Base-by-base conservation (phyloP, 164 flowering plant species). In the Magnolia sinica region DNA sequence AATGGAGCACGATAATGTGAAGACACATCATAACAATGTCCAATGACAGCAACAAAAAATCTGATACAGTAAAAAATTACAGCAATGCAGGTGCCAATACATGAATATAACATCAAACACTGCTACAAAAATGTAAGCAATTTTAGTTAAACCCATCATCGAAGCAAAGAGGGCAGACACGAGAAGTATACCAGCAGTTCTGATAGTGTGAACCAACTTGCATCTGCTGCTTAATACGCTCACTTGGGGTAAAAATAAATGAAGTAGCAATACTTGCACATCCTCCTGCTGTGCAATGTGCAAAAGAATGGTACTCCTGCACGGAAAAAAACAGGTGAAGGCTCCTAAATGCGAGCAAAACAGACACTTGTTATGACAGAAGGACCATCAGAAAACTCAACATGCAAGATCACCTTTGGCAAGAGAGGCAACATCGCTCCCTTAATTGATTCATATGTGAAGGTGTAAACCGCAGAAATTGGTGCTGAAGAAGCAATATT, bases 191-290 rank as follows among this genome's bases (percentile, higher is more conserved):
- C 99, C 98, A 96, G 86, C 93, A 89, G 81, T 87, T 94, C 50
- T 78, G 84, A 81, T 96, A 94, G 76, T 83, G 92, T 3, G 91
- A 86, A 77, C 93, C 85, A 83, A 96, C 88, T 93, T 96, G 99
- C 97, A 96, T 91, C 89, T 96, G 99, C 86, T 96, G 99, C 88
- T 96, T 96, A 81, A 96, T 87, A 27, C 90, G 89, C 83, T 96
- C 99, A 82, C 98, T 96, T 18, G 99, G 99, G 76, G 99, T 96
- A 79, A 94, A 96, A 80, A 96, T 81, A 81, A 92, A 91, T 73
- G 99, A 96, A 78, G 99, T 96, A 37, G 99, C 99, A 82, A 96
- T 80, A 78, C 99, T 96, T 79, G 99, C 96, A 87, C 92, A 92
- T 72, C 96, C 99, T 70, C 99, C 99, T 23, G 97, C 97, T 27